These are phyloP conservation scores for Ambrosia artemisiifolia DNA, from an alignment of 129 eudicot species.

Conservation along the genomic window DNA sequence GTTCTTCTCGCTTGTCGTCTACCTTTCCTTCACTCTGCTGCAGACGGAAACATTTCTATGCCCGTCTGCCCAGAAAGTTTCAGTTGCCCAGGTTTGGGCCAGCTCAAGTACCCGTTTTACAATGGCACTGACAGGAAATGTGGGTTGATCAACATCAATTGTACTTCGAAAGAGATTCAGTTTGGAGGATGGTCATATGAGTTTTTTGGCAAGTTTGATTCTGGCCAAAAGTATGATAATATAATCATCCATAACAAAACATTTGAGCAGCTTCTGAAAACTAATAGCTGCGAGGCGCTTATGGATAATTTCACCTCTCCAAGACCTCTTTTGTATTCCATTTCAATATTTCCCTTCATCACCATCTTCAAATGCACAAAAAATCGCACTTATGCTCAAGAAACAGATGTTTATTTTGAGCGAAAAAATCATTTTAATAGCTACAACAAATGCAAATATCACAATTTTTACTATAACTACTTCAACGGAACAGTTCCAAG, in stretches of 20 bases:
- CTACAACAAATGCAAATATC: neutral
- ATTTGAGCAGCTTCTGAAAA: neutral
- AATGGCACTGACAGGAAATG: neutral
- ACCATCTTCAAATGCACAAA: constrained; percentile 31
- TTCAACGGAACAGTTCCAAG: neutral
- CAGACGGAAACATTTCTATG: too few species aligned
- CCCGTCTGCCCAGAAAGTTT: too few species aligned
- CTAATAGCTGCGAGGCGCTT: constrained; percentile 2
- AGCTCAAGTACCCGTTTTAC: neutral
- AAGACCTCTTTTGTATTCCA: constrained; percentile 5
- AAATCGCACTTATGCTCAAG: neutral
- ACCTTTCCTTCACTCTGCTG: neutral
- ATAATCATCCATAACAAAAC: neutral
- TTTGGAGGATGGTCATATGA: neutral
- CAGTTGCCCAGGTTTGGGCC: neutral
- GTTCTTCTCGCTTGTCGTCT: neutral
- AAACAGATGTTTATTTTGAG: neutral
- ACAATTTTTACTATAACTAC: constrained; percentile 4
- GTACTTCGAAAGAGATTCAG: neutral
- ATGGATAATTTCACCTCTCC: constrained; percentile 9
- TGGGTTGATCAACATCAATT: constrained; percentile 13
- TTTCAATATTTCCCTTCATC: constrained; percentile 4
- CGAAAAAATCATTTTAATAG: neutral
- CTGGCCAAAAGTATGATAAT: neutral
- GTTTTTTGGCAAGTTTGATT: neutral